phyloP scores from a whole-genome alignment of 2,329 filamentous ascomycete genomes.

The Rhynchosporium graminicola region DNA sequence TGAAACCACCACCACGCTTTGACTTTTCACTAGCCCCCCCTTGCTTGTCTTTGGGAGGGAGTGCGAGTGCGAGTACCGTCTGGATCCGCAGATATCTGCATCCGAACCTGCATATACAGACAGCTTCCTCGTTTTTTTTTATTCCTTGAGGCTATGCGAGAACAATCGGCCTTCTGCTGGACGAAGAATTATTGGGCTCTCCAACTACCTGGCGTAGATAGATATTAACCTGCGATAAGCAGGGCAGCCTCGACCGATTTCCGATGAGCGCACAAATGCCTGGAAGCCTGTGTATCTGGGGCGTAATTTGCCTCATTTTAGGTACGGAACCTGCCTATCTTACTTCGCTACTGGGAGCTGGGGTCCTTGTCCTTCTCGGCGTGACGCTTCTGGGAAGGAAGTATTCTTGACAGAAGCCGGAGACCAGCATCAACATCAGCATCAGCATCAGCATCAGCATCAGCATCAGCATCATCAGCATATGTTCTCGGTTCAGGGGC shows the following conservation, averaged over 20 bases:
- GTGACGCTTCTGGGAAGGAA: constrained; percentile 1
- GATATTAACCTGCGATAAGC: background rate
- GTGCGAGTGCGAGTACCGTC: background rate
- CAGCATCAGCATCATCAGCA: no score
- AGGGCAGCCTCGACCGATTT: background rate
- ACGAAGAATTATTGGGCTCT: background rate
- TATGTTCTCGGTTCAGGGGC: no score
- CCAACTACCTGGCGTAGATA: background rate
- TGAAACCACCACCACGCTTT: background rate
- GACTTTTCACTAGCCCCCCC: background rate
- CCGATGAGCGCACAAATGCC: background rate
- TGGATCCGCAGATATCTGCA: background rate
- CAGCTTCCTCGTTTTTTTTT: background rate
- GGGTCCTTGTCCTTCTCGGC: constrained; percentile 2
- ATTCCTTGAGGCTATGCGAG: background rate
- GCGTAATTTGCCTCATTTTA: constrained; percentile 9
- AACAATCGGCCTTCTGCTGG: background rate
- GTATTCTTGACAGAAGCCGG: background rate
- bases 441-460: background rate
- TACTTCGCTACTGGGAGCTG: no score
- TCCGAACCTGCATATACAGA: background rate
- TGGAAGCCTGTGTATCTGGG: background rate
- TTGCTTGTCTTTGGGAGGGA: background rate
- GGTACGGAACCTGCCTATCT: no score
- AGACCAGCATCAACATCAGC: background rate